phyloP scores from a whole-genome alignment of 2,329 filamentous ascomycete genomes.

The Pseudogymnoascus sp. region DNA sequence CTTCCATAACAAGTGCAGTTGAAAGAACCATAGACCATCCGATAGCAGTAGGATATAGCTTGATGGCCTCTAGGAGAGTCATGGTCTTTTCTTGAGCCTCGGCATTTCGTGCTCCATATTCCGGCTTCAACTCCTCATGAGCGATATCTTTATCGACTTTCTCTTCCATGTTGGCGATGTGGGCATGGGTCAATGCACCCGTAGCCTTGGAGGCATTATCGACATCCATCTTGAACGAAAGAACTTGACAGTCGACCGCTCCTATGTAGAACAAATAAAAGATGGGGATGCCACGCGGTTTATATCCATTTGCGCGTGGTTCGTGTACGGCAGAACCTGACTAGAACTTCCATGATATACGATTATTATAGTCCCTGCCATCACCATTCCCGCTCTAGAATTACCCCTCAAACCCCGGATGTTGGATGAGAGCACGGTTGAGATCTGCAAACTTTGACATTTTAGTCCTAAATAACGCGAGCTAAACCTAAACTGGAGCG shows the following conservation, averaged over 20 bases:
- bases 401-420: conserved; percentile 2
- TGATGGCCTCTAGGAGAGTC: conserved; percentile 38
- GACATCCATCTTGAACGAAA: background rate
- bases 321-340: background rate
- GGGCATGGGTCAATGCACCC: background rate
- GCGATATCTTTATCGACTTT: background rate
- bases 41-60: conserved; percentile 41
- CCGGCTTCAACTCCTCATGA: background rate
- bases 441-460: background rate
- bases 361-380: background rate
- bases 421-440: background rate
- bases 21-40: conserved; percentile 29
- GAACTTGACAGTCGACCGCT: background rate
- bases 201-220: background rate
- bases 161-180: background rate
- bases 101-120: conserved; percentile 13
- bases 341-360: background rate
- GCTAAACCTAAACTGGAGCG: conserved; percentile 1
- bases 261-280: background rate
- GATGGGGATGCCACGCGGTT: background rate
- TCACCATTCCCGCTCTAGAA: background rate
- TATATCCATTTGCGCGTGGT: background rate
- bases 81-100: conserved; percentile 41
- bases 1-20: conserved; percentile 31
- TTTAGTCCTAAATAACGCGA: background rate